A percentile compares a stretch with the other conserved stretches of the same genome.
Evolutionary conservation across 1,284 basidiomycete species (phyloP).

Genomic region (Trichosporon faecale): DNA sequence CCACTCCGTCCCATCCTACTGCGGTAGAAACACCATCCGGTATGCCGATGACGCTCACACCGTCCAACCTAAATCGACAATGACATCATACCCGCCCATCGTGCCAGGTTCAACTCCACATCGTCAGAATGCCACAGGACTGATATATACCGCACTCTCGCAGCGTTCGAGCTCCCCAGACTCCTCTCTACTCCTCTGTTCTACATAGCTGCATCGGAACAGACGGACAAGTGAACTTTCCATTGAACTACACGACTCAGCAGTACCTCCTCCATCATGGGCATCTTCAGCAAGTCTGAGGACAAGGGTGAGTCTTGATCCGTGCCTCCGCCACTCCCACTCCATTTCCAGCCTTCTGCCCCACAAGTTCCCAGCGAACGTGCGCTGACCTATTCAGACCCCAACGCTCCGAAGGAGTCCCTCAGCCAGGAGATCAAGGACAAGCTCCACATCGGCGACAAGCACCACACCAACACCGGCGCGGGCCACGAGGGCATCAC

Average conservation of each 20-base stretch:
- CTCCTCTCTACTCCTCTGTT: neutral
- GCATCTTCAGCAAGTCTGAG: slow-evolving; percentile 1
- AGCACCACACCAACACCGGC: slow-evolving; percentile 1
- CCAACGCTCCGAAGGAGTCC: neutral
- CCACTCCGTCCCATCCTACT: neutral
- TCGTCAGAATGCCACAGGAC: neutral
- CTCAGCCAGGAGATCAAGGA: slow-evolving; percentile 1
- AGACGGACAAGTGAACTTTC: neutral
- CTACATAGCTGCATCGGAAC: neutral
- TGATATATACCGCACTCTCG: neutral
- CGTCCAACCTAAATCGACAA: neutral
- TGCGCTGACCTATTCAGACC: neutral
- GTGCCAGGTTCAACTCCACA: slow-evolving; percentile 2
- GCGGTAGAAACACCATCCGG: slow-evolving; percentile 1
- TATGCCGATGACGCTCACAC: slow-evolving; percentile 9
- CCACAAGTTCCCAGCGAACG: neutral
- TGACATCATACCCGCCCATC: slow-evolving; percentile 1
- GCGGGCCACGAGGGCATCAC: slow-evolving; percentile 3
- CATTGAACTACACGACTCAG: neutral
- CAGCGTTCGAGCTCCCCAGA: neutral
- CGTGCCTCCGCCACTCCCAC: neutral
- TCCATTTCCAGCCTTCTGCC: neutral
- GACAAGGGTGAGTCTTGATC: neutral
- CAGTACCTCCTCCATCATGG: neutral
- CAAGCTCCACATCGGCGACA: neutral